Evolutionary conservation across 139 green algal genomes (phyloP), one percentile per base, ranked within the genome.

Genomic region (Closterium sp.): DNA sequence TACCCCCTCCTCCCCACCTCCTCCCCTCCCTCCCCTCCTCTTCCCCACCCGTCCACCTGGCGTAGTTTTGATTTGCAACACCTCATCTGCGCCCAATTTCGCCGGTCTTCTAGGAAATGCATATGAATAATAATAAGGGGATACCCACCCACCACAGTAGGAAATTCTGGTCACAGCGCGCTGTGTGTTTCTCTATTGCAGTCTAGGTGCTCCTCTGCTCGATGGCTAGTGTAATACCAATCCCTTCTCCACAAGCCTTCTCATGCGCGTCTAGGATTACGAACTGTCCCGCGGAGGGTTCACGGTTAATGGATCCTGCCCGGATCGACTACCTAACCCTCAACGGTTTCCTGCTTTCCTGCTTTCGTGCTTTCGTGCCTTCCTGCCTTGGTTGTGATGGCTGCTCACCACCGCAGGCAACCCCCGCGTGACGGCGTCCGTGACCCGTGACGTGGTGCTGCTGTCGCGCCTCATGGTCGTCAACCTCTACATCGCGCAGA

Each of bases 401-500:
- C 25, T 28, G 0, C 16, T 6, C 25, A 2, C 3, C 38, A 23
- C 4, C 3, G 86, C 69, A 93, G 90, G 97, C 85, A 99, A 99
- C 96, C 97, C 97, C 87, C 97, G 97, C 93, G 97, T 99, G 19
- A 98, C 96, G 3, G 92, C 96, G 55, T 94, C 96, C 16, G 98
- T 96, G 66, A 99, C 97, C 0, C 96, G 97, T 0, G 97, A 99
- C 55, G 97, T 99, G 32, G 96, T 97, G 19, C 95, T 98, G 36
- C 95, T 97, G 33, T 96, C 97, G 0, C 94, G 96, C 35, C 98
- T 98, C 95, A 98, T 98, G 93, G 97, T 96, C 0, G 96, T 96
- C 35, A 97, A 99, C 95, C 95, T 99, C 88, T 99, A 98, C 95
- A 92, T 98, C 83, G 90, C 95, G 33, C 97, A 99, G 93, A 94